These are phyloP conservation scores for Boletus bicolor DNA, from an alignment of 768 basidiomycete species.

Conservation along the genomic window DNA sequence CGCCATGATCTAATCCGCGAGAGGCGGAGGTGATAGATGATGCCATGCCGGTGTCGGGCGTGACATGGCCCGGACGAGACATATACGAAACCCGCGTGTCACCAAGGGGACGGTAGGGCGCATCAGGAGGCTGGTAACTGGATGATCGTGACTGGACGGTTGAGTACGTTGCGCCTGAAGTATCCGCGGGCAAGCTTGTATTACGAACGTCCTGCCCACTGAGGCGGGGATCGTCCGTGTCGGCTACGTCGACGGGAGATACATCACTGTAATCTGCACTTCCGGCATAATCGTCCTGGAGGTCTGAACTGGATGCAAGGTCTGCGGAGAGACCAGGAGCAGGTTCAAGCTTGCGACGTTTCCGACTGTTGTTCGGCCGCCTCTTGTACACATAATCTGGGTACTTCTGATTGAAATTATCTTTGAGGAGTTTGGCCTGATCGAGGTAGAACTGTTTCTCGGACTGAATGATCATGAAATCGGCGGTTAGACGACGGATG, in stretches of 20 bases:
- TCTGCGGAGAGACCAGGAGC: slow-evolving; percentile 30
- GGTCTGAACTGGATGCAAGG: slow-evolving; percentile 29
- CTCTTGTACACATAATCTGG: slow-evolving; percentile 90
- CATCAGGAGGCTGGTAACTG: slow-evolving; percentile 27
- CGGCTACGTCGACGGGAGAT: slow-evolving; percentile 37
- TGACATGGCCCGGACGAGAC: slow-evolving; percentile 26
- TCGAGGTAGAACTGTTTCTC: slow-evolving; percentile 88
- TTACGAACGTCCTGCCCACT: slow-evolving; percentile 22
- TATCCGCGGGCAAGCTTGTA: slow-evolving; percentile 21
- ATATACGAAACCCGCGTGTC: slow-evolving; percentile 28
- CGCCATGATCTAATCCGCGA: slow-evolving; percentile 25
- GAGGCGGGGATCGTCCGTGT: slow-evolving; percentile 20
- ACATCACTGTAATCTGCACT: slow-evolving; percentile 36
- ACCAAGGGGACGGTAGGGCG: slow-evolving; percentile 23
- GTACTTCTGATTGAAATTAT: slow-evolving; percentile 80
- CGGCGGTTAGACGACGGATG: slow-evolving; percentile 13
- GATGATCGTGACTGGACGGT: slow-evolving; percentile 16
- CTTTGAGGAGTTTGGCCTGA: slow-evolving; percentile 82
- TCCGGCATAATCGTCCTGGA: slow-evolving; percentile 30
- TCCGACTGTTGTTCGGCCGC: slow-evolving; percentile 83
- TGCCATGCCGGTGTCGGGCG: slow-evolving; percentile 24
- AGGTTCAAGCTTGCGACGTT: slow-evolving; percentile 46
- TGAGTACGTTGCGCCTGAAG: slow-evolving; percentile 13
- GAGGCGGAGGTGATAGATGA: slow-evolving; percentile 22
- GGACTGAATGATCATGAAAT: slow-evolving; percentile 38